Percentiles rank a stretch among this genome's conserved stretches.
phyloP scores from a whole-genome alignment of 345 rosid species.

The Eutrema heterophyllum region DNA sequence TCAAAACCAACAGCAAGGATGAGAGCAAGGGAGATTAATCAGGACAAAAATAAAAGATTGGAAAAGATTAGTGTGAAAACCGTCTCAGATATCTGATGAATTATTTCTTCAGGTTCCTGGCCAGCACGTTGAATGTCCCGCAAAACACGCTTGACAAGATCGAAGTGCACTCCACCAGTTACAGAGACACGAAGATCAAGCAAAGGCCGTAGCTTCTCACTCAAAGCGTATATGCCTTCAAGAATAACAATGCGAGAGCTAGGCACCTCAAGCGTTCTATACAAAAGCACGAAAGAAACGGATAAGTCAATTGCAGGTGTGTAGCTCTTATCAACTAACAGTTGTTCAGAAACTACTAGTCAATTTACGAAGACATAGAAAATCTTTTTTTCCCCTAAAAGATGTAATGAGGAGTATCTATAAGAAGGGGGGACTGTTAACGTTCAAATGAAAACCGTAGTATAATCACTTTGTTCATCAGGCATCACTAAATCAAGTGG shows the following conservation, averaged over 20 bases:
- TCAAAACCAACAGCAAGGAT: not conserved
- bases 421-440: too few species aligned
- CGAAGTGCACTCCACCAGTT: conserved; percentile 97
- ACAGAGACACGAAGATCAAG: conserved; percentile 96
- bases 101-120: conserved; percentile 98
- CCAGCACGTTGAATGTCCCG: conserved; percentile 97
- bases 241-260: conserved; percentile 85
- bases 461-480: not conserved
- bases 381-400: not conserved
- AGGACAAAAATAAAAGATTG: conserved; percentile 11
- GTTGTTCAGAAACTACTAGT: conserved; percentile 1
- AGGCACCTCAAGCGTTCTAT: conserved; percentile 88
- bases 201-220: conserved; percentile 79
- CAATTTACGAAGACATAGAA: not conserved
- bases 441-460: not conserved
- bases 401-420: not conserved
- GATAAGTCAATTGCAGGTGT: conserved; percentile 9
- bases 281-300: conserved; percentile 19
- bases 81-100: conserved; percentile 98
- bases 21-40: conserved; percentile 8
- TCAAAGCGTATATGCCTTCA: conserved; percentile 94
- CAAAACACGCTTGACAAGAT: conserved; percentile 93
- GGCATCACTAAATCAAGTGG: not conserved
- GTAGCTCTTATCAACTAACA: not conserved
- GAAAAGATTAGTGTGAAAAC: conserved; percentile 37